These are phyloP conservation scores for Reutealis trisperma DNA, from an alignment of 345 rosid species.

Conservation along the genomic window DNA sequence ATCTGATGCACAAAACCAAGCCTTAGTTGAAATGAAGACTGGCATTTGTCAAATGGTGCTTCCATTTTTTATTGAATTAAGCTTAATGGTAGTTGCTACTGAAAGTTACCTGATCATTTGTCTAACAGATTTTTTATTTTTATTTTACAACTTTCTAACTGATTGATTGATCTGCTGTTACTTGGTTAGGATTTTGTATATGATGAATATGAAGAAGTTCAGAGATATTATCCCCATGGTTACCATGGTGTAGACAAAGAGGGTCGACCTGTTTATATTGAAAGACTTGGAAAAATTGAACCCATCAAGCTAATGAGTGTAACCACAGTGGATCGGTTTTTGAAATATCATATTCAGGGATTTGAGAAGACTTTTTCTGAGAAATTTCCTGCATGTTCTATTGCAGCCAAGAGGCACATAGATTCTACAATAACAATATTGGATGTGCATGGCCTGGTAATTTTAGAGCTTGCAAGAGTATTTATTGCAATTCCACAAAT, in stretches of 20 bases:
- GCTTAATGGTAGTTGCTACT: constrained; percentile 10
- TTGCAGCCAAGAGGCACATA: constrained; percentile 76
- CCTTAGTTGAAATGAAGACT: constrained; percentile 7
- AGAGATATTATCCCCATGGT: constrained; percentile 85
- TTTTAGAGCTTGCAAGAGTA: constrained; percentile 9
- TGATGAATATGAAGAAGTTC: constrained; percentile 79
- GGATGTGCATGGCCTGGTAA: constrained; percentile 91
- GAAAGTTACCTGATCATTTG: neutral
- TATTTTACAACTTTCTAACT: constrained; percentile 8
- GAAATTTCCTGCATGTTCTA: constrained; percentile 92
- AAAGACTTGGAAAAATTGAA: constrained; percentile 77
- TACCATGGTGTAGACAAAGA: constrained; percentile 94
- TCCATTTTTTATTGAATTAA: constrained; percentile 4
- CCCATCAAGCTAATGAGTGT: constrained; percentile 75
- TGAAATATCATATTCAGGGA: constrained; percentile 86
- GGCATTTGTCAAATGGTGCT: neutral
- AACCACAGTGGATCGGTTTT: constrained; percentile 85
- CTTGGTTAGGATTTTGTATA: constrained; percentile 76
- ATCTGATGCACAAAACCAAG: constrained; percentile 18
- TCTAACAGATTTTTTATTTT: neutral
- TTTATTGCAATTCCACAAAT: constrained; percentile 13
- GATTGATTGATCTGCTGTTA: constrained; percentile 12
- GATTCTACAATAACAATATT: constrained; percentile 74
- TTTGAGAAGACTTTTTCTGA: constrained; percentile 86
- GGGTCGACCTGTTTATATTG: constrained; percentile 86